Evolutionary conservation across 106 monocot genomes (phyloP).

Genomic region (Dioscorea zingiberensis): DNA sequence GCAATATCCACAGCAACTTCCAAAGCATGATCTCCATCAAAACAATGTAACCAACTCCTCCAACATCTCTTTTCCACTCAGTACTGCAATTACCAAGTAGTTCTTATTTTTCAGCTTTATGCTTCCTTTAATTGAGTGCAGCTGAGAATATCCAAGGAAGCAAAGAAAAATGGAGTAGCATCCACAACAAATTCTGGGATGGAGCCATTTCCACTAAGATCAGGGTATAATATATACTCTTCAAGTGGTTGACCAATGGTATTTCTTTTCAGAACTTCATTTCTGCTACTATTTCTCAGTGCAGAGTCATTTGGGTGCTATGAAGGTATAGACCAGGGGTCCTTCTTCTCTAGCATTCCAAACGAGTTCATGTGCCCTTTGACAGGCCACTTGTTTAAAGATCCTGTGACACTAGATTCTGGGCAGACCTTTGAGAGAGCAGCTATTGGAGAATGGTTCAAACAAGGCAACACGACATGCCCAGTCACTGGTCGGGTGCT

Average conservation of each 20-base stretch:
- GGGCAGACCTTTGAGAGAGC: slow-evolving; percentile 8
- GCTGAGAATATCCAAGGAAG: not conserved
- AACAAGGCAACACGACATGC: not conserved
- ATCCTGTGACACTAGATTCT: slow-evolving; percentile 1
- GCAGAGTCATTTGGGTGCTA: not conserved
- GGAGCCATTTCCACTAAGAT: slow-evolving; percentile 11
- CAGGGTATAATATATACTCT: slow-evolving; percentile 8
- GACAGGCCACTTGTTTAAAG: not conserved
- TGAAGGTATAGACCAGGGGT: not conserved
- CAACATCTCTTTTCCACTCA: not conserved
- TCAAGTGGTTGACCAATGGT: no score
- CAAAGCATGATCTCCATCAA: not conserved
- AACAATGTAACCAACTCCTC: slow-evolving; percentile 2
- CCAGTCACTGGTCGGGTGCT: not conserved
- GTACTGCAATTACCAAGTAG: not conserved
- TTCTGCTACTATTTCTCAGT: not conserved
- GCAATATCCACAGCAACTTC: no score
- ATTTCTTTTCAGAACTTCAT: no score
- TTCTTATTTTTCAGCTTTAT: not conserved
- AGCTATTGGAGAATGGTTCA: not conserved
- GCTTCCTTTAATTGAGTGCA: not conserved
- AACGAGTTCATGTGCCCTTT: slow-evolving; percentile 1
- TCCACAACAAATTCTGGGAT: not conserved
- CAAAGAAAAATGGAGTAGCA: not conserved
- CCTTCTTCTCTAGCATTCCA: slow-evolving; percentile 1